These are phyloP conservation scores for Allium sativum DNA, from an alignment of 106 monocot species.

Conservation along the genomic window DNA sequence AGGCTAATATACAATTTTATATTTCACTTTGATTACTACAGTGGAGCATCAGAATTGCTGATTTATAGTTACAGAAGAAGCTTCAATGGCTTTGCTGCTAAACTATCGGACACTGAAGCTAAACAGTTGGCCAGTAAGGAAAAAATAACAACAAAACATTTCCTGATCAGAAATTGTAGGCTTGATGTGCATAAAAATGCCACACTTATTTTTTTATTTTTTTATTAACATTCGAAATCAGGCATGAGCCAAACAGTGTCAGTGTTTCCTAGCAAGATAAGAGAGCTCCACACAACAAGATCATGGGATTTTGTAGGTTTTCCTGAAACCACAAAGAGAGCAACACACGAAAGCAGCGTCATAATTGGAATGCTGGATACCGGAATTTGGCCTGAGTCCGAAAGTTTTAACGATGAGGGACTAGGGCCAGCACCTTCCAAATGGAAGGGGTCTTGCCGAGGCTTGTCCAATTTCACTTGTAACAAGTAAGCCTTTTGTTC, in stretches of 20 bases:
- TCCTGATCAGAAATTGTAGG: not conserved
- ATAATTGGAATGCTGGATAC: conserved; percentile 27
- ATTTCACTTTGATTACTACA: not conserved
- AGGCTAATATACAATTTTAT: not conserved
- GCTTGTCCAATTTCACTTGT: conserved; percentile 14
- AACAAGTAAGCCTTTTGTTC: conserved; percentile 19
- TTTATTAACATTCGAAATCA: not conserved
- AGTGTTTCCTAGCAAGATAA: conserved; percentile 14
- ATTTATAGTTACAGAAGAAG: conserved; percentile 20
- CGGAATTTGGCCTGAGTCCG: conserved; percentile 25
- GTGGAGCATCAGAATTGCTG: conserved; percentile 4
- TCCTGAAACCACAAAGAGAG: conserved; percentile 4
- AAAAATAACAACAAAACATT: not conserved
- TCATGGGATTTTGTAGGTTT: conserved; percentile 31
- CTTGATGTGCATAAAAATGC: no score
- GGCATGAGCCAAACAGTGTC: conserved; percentile 20
- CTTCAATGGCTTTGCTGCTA: conserved; percentile 26
- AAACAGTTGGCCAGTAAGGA: conserved; percentile 13
- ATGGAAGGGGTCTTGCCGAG: conserved; percentile 29
- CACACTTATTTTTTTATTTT: not conserved
- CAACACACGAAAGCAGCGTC: conserved; percentile 15
- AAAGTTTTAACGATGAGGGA: conserved; percentile 22
- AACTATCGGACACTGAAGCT: conserved; percentile 10
- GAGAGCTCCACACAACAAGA: conserved; percentile 21
- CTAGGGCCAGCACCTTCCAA: conserved; percentile 22